Evolutionary conservation across 2,329 filamentous ascomycete genomes (phyloP), one percentile per base, ranked within the genome.

Genomic region (Trichophyton rubrum): DNA sequence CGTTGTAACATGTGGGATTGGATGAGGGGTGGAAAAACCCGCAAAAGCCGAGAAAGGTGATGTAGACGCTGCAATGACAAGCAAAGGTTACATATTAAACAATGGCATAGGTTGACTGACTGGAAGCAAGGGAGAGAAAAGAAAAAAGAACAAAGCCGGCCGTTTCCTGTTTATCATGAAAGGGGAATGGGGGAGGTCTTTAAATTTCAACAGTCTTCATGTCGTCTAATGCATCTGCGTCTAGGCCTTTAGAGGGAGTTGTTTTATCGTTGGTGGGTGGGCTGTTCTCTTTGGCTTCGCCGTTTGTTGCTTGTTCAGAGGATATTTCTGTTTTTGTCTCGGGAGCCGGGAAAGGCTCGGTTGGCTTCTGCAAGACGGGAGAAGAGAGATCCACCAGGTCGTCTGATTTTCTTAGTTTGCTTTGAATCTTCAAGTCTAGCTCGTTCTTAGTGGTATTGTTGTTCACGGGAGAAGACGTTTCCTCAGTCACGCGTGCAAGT

Each of bases 401-500:
- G 64, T 74, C 71, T 5, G 61, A 53, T 70, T 67, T 63, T 69
- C 55, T 43, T 43, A 40, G 13, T 35, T 41, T 40, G 35, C 55
- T 71, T 30, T 60, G 64, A 58, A 66, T 65, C 58, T 65, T 66
- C 38, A 67, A 62, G 35, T 73, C 70, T 38, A 70, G 69, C 1
- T 71, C 68, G 11, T 72, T 67, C 24, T 71, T 69, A 20, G 68
- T 69, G n/a, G 68, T 72, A n/a, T 69, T 64, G 27, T 30, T 30
- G 43, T 61, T 68, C 8, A 73, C 67, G 27, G 72, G 70, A 41
- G 71, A 75, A 5, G 72, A 69, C 8, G 20, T 70, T 62, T 78
- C 76, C 64, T 78, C 76, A 8, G 76, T 76, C 41, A 78, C 76
- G 51, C 76, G 75, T 55, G 76, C 75, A 58, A 78, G 71, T 62